Evolutionary conservation across 306 rosid genomes (phyloP).

Genomic region (Hippophae gyantsensis): DNA sequence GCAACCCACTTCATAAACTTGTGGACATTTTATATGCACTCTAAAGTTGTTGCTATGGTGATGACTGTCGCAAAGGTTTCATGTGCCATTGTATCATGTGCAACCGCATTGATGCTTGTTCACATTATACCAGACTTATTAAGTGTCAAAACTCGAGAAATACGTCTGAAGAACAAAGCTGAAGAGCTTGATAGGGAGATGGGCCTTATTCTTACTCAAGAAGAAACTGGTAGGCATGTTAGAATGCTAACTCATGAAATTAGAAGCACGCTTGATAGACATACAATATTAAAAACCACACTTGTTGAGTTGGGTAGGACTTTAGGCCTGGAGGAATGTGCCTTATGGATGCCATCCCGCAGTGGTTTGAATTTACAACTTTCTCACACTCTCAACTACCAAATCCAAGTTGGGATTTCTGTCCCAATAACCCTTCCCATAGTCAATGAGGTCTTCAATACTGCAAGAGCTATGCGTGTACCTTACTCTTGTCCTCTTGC

Average conservation of each 20-base stretch:
- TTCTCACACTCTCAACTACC: slow-evolving; percentile 61
- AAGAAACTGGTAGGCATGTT: slow-evolving; percentile 90
- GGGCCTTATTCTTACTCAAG: slow-evolving; percentile 87
- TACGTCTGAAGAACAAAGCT: slow-evolving; percentile 62
- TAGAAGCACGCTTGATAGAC: slow-evolving; percentile 79
- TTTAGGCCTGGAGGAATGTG: slow-evolving; percentile 76
- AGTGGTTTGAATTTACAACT: slow-evolving; percentile 61
- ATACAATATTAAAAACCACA: slow-evolving; percentile 82
- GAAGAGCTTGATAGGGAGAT: slow-evolving; percentile 91
- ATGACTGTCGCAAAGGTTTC: slow-evolving; percentile 72
- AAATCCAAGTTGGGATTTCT: slow-evolving; percentile 59
- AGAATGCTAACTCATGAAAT: slow-evolving; percentile 97
- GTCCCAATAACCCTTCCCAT: slow-evolving; percentile 56
- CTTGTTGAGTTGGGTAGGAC: slow-evolving; percentile 92
- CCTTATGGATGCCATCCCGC: slow-evolving; percentile 90
- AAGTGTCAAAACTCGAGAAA: slow-evolving; percentile 79
- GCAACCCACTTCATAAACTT: slow-evolving; percentile 83
- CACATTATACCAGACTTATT: slow-evolving; percentile 86
- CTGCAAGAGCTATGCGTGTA: slow-evolving; percentile 55
- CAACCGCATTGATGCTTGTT: slow-evolving; percentile 88
- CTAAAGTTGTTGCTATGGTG: slow-evolving; percentile 67
- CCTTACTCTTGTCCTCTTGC: slow-evolving; percentile 69
- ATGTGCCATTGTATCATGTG: slow-evolving; percentile 83
- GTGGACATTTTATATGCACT: slow-evolving; percentile 79
- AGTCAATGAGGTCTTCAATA: slow-evolving; percentile 66